Evolutionary conservation across 768 basidiomycete genomes (phyloP), one percentile per base, ranked within the genome.

Genomic region (Nevesoporus exiguus): DNA sequence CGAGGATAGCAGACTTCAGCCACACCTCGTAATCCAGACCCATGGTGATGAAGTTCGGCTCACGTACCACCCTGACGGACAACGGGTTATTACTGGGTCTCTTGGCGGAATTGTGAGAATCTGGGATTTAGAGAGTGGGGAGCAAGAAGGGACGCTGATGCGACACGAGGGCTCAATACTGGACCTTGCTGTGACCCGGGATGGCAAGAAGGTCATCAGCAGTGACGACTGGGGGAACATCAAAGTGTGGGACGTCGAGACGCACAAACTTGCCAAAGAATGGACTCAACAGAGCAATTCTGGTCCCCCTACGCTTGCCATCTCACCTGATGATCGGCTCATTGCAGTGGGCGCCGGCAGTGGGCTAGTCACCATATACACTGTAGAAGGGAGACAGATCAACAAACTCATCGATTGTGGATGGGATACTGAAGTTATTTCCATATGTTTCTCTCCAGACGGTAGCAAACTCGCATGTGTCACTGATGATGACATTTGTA

Each of bases 391-490:
- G 11, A 2, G 3, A 10, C 14, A 0, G 14, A 19, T 29, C 40
- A 44, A 25, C 25, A 4, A 1, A 21, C 15, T 19, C 5, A 4
- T 41, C 21, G 10, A 36, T 15, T 1, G 15, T 36, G 33, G 33
- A 5, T 29, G 8, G 27, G 27, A 4, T n/a, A n/a, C 27, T 29
- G 27, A 5, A 29, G n/a, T n/a, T n/a, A 29, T 9, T 11, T 47
- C 45, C 27, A 8, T 29, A 8, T 21, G 8, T 0, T 49, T 49
- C 27, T 29, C 48, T 17, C 48, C 31, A 5, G 13, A 33, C 31
- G 31, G 31, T 11, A 11, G 13, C 31, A 33, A 33, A 40, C 46
- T 60, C 33, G 57, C 57, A 4, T 58, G 50, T 29, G 31, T 47
- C n/a, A 22, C 29, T 2, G 0, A 2, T 0, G 3, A 3, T 0